Evolutionary conservation across 768 basidiomycete genomes (phyloP).

Genomic region (Mycena galericulata): DNA sequence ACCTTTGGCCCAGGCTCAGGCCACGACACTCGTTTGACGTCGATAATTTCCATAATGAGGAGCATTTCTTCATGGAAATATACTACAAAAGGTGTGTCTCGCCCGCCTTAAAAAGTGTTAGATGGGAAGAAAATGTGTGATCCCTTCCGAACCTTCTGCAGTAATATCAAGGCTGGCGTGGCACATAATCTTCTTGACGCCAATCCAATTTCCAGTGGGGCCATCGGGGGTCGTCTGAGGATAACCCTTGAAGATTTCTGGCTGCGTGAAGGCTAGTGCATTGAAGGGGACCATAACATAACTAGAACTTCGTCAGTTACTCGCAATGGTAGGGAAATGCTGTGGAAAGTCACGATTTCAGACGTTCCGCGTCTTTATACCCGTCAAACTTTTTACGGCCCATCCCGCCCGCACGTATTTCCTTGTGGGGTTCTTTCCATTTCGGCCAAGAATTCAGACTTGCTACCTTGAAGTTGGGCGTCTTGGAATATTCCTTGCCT

Average conservation of each 20-base stretch:
- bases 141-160: conserved; percentile 25
- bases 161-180: conserved; percentile 36
- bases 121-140: not conserved
- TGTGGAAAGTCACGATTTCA: conserved; percentile 16
- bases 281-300: conserved; percentile 38
- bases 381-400: not conserved
- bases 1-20: conserved; percentile 33
- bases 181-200: conserved; percentile 36
- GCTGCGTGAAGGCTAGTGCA: conserved; percentile 35
- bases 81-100: conserved; percentile 22
- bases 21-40: conserved; percentile 35
- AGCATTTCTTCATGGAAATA: conserved; percentile 21
- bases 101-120: conserved; percentile 16
- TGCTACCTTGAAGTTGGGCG: conserved; percentile 28
- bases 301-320: not conserved
- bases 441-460: conserved; percentile 26
- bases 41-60: conserved; percentile 36
- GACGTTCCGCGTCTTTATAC: conserved; percentile 15
- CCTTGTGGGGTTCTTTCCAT: conserved; percentile 26
- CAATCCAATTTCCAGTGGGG: conserved; percentile 32
- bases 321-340: not conserved
- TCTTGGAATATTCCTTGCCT: conserved; percentile 16
- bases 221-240: conserved; percentile 24
- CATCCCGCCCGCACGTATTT: conserved; percentile 15
- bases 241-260: conserved; percentile 20